Evolutionary conservation across 768 basidiomycete genomes (phyloP), one percentile per base, ranked within the genome.

Genomic region (Astraeus odoratus): DNA sequence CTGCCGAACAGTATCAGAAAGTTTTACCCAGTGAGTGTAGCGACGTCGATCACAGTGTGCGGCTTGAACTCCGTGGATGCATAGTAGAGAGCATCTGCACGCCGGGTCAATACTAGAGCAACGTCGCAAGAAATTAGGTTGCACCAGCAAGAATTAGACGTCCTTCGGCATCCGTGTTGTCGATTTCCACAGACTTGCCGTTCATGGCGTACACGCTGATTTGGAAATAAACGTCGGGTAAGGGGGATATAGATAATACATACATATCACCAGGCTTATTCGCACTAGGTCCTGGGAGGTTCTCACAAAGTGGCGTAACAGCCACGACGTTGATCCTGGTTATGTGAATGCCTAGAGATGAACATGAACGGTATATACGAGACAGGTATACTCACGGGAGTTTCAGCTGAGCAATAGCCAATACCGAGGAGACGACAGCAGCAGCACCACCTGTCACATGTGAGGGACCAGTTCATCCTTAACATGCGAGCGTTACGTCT

Each of bases 101-200:
- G 35, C 29, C 16, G 25, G 19, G 30, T 48, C n/a, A 9, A 16
- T 29, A 9, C 23, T 15, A 19, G 38, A n/a, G 10, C 29, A 27
- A 9, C 4, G 29, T 44, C 25, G 5, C 36, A 1, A 36, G 33
- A 18, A 26, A 8, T 25, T 1, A 29, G 34, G 34, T 55, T 71
- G 35, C 44, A 82, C 81, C 82, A 39, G 88, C 75, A 39, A 91
- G 76, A 24, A 90, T 69, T 34, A 91, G 67, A 10, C 87, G 79
- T 9, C 86, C 87, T 56, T 88, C 87, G 5, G 86, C 86, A 58
- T 89, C 90, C 0, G 89, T 92, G 60, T 90, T 90, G 64, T 91
- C 87, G 23, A 92, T 75, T 58, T 92, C 87, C 15, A 92, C 74
- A 0, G 83, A 80, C 63, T 90, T 91, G 29, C 90, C 87, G 52